Evolutionary conservation across 2,329 filamentous ascomycete genomes (phyloP), one percentile per base, ranked within the genome.

Genomic region (Pestalotiopsis sp.): DNA sequence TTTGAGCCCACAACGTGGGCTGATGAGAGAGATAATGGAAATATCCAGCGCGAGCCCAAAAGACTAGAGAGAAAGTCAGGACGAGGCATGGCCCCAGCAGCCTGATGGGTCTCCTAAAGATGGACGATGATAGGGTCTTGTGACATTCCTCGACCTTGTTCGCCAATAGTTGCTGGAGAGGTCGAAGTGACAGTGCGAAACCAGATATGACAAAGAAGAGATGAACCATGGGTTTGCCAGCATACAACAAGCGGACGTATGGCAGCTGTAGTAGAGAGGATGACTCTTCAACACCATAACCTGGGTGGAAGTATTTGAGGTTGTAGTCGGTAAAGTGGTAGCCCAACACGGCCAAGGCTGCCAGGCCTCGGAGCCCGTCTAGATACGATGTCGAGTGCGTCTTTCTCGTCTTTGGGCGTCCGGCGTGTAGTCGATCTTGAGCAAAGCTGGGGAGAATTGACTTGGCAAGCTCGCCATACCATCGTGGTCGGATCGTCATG

Each of bases 161-260:
- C 10, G 76, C 72, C 66, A 81, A 81, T 7, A 83, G 78, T 39
- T 78, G 76, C 65, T 78, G 77, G 30, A 85, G 73, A 2, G 83
- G 80, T 69, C 82, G 82, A 70, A 80, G 79, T 7, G 82, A 80
- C 24, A 86, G 77, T 3, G 81, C 83, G 69, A 83, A 84, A 48
- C 84, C 84, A 1, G 83, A 85, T 44, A 86, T 83, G 70, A 85
- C 80, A 73, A 85, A 85, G 74, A 86, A 85, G 60, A 86, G 79
- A 71, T 84, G 81, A 2, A 86, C 84, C 81, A 84, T 62, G 30
- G 59, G 30, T n/a, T 38, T 38, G 9, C 62, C 62, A 13, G 62
- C 39, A 24, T 35, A 56, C 30, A 64, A 3, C 14, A 64, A 22
- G 10, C 62, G 62, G 24, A 64, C 14, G 17, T 52, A 52, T 52